These are phyloP conservation scores for Populus hybrid DNA, from an alignment of 441 rosid species.

Conservation along the genomic window DNA sequence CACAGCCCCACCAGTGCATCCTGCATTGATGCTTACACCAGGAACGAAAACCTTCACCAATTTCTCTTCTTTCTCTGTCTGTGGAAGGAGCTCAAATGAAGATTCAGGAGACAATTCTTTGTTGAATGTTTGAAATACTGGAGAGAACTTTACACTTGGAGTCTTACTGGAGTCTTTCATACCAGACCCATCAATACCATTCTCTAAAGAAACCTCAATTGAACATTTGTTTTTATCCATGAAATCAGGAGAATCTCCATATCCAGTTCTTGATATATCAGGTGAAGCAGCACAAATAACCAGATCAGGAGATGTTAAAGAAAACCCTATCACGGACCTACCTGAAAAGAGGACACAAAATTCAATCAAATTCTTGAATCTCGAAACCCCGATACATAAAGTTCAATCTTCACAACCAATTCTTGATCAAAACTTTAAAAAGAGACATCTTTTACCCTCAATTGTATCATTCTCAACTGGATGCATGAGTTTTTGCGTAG, in stretches of 20 bases:
- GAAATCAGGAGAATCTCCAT: slow-evolving; percentile 57
- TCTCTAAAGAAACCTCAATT: slow-evolving; percentile 72
- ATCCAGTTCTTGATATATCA: slow-evolving; percentile 27
- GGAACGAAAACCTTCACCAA: slow-evolving; percentile 14
- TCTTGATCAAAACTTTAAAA: background rate
- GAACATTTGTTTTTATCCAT: slow-evolving; percentile 27
- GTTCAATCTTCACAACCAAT: background rate
- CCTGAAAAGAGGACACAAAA: background rate
- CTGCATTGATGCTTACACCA: slow-evolving; percentile 42
- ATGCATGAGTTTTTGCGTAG: background rate
- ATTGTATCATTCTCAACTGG: background rate
- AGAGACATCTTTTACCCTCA: background rate
- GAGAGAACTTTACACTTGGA: slow-evolving; percentile 62
- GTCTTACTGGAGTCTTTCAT: slow-evolving; percentile 27
- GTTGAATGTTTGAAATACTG: slow-evolving; percentile 53
- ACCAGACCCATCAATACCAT: slow-evolving; percentile 53
- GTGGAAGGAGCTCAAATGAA: slow-evolving; percentile 74
- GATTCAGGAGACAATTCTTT: slow-evolving; percentile 64
- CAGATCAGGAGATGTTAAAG: background rate
- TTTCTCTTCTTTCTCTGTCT: slow-evolving; percentile 21
- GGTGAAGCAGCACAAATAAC: slow-evolving; percentile 36
- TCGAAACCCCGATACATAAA: background rate
- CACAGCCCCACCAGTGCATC: slow-evolving; percentile 29
- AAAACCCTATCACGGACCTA: background rate
- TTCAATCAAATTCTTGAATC: background rate